Evolutionary conservation across 306 rosid genomes (phyloP).

Genomic region (Inga leiocalycina): DNA sequence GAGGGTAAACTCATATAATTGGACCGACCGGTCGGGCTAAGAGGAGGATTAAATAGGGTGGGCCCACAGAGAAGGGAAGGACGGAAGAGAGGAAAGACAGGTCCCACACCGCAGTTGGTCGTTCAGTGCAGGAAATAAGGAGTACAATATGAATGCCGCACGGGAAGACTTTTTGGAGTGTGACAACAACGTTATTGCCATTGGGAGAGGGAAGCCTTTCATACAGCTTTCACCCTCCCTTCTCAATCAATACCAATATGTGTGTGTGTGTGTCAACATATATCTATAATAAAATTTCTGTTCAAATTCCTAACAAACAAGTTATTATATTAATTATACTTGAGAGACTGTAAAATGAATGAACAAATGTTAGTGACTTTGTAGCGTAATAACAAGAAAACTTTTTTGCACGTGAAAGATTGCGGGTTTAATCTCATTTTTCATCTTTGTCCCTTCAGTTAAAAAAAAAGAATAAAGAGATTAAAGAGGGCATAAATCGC

Average conservation of each 20-base stretch:
- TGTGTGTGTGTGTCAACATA: neutral
- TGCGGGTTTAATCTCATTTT: too few species aligned
- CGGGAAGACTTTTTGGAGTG: conserved; percentile 35
- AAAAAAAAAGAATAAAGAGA: too few species aligned
- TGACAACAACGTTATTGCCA: conserved; percentile 35
- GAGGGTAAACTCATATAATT: neutral
- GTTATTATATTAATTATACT: too few species aligned
- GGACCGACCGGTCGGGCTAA: neutral
- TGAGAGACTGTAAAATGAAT: neutral
- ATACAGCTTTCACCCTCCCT: neutral
- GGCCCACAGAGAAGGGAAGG: neutral
- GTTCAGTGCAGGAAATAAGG: neutral
- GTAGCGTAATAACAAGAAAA: too few species aligned
- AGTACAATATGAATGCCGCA: conserved; percentile 56
- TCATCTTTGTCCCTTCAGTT: too few species aligned
- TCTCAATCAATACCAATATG: neutral
- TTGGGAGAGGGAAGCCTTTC: neutral
- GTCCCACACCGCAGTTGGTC: neutral
- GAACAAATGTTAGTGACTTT: too few species aligned
- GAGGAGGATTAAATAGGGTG: neutral
- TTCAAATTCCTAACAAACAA: too few species aligned
- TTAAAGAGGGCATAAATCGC: neutral
- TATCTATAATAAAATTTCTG: neutral
- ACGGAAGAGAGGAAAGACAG: neutral
- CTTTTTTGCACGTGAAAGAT: too few species aligned